These are phyloP conservation scores for Rhizopus stolonifer DNA, from an alignment of 371 early-diverging fungal genomes.

Conservation along the genomic window DNA sequence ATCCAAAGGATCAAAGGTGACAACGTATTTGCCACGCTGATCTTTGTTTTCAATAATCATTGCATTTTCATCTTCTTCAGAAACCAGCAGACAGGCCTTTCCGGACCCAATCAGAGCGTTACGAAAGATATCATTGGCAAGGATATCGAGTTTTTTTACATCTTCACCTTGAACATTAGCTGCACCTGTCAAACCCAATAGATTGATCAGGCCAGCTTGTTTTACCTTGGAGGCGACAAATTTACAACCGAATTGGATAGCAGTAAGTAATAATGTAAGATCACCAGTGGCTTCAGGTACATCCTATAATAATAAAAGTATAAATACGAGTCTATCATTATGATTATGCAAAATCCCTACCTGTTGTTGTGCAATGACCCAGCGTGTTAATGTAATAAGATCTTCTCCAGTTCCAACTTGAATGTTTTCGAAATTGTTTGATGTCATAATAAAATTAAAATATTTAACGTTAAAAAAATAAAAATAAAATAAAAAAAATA, in stretches of 20 bases:
- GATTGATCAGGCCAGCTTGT: conserved; percentile 93
- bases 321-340: no score
- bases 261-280: conserved; percentile 86
- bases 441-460: conserved; percentile 7
- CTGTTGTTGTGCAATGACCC: conserved; percentile 91
- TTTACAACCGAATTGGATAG: conserved; percentile 96
- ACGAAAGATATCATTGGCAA: conserved; percentile 97
- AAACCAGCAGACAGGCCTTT: conserved; percentile 89
- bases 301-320: conserved; percentile 23
- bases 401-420: conserved; percentile 69
- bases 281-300: conserved; percentile 92
- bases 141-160: conserved; percentile 94
- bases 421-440: conserved; percentile 42
- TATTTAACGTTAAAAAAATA: conserved; percentile 1
- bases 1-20: conserved; percentile 97
- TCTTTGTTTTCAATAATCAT: conserved; percentile 77
- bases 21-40: conserved; percentile 88
- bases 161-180: conserved; percentile 95
- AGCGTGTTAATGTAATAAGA: conserved; percentile 90
- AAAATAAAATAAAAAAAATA: conserved; percentile 2
- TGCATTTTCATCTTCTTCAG: conserved; percentile 95
- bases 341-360: no score
- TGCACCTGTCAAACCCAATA: conserved; percentile 90
- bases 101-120: conserved; percentile 91
- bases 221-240: conserved; percentile 95